Conservation (phyloP, 352 stramenopile genomes). For the Elongisporangium senticosum region DNA sequence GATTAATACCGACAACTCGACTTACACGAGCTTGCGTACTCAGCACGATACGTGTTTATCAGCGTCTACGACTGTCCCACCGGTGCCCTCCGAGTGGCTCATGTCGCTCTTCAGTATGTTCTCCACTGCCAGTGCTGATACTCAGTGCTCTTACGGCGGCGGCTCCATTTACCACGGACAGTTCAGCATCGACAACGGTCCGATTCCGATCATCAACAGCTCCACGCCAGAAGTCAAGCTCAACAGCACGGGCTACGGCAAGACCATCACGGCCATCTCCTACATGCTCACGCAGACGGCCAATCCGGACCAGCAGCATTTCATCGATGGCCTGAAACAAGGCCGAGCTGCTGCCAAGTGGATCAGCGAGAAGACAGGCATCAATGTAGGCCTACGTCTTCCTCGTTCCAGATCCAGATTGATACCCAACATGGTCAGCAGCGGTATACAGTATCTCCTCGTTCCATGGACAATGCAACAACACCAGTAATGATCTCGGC, state of each 20-base stretch:
- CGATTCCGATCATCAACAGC: slow-evolving; percentile 31
- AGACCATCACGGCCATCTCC: slow-evolving; percentile 49
- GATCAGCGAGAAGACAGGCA: slow-evolving; percentile 59
- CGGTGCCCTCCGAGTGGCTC: slow-evolving; percentile 43
- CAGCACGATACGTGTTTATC: slow-evolving; percentile 45
- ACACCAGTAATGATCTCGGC: too few species aligned
- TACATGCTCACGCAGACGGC: slow-evolving; percentile 58
- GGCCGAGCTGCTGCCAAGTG: slow-evolving; percentile 51
- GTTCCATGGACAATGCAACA: too few species aligned
- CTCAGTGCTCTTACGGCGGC: slow-evolving; percentile 48
- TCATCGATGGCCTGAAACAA: slow-evolving; percentile 49
- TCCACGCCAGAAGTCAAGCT: slow-evolving; percentile 26
- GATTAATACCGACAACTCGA: slow-evolving; percentile 26
- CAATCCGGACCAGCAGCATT: slow-evolving; percentile 27
- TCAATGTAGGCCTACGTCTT: too few species aligned
- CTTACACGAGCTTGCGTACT: slow-evolving; percentile 35
- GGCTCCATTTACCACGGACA: slow-evolving; percentile 62
- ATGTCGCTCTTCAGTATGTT: slow-evolving; percentile 77
- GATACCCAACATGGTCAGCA: too few species aligned
- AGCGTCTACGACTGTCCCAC: slow-evolving; percentile 20
- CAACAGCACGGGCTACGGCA: slow-evolving; percentile 41
- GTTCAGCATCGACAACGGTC: slow-evolving; percentile 54
- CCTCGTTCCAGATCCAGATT: too few species aligned
- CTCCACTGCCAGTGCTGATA: slow-evolving; percentile 29
- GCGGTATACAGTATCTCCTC: too few species aligned